Evolutionary conservation across 257 asterid genomes (phyloP).

Genomic region (Solanum habrochaites): DNA sequence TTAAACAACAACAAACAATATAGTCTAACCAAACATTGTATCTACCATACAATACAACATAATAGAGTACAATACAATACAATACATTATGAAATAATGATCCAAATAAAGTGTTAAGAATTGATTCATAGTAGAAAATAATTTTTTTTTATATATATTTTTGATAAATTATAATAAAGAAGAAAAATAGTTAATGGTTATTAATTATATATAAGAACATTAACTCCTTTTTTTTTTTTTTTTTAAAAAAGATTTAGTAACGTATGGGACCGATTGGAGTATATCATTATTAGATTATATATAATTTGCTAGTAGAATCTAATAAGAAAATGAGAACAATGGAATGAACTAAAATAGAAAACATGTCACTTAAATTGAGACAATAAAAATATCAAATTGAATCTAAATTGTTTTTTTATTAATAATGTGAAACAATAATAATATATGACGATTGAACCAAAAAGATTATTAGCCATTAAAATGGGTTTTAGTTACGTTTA

Average conservation of each 20-base stretch:
- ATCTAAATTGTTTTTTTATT: neutral
- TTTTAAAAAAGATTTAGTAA: neutral
- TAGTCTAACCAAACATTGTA: no score
- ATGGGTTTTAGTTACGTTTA: neutral
- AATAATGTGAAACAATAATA: neutral
- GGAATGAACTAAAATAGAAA: neutral
- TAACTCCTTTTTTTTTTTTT: no score
- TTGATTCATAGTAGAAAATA: neutral
- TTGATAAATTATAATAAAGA: neutral
- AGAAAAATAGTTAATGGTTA: neutral
- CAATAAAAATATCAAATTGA: neutral
- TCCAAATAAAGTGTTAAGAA: no score
- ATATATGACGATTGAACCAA: neutral
- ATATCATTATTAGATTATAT: neutral
- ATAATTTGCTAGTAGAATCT: neutral
- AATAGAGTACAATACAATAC: no score
- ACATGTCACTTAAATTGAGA: no score
- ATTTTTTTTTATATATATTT: no score
- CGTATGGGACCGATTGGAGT: neutral
- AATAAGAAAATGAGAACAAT: neutral
- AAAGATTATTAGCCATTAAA: neutral
- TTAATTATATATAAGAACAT: neutral
- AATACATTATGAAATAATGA: no score
- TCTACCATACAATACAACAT: no score
- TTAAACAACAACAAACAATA: no score